Evolutionary conservation across 768 basidiomycete genomes (phyloP), one percentile per base, ranked within the genome.

Genomic region (Collybia sp.): DNA sequence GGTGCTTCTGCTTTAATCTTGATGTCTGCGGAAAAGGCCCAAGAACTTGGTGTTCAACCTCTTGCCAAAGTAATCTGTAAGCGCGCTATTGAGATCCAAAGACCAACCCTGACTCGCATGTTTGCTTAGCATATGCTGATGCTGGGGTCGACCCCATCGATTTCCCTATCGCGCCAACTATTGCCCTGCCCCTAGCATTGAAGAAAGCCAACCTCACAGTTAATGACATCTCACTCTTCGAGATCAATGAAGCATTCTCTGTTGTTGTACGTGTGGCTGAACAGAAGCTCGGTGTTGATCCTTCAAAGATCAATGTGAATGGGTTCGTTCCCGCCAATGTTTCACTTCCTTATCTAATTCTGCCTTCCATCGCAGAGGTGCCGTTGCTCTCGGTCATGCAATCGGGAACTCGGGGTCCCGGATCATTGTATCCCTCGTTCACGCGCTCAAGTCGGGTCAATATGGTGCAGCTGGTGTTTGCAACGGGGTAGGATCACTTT

Each of bases 221-320:
- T 40, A 73, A 87, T 37, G 92, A 99, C 58, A 91, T 99, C 53
- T 76, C 93, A 38, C 76, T 87, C 41, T 99, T 92, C 62, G 96
- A 99, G 66, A 80, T 98, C 64, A 99, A 99, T 65, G 95, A 99
- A 66, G 95, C 95, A 19, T 99, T 97, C 78, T 93, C 93, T 1
- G 88, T 88, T 40, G 95, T 98, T 54, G 86, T 90, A 54, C 79
- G 86, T 42, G 86, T 95, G 43, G 88, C 88, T 2, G 92, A 96
- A 70, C 88, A 97, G 70, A 75, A 91, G 15, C 77, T 95, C 52
- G 73, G 75, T 45, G 76, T 99, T 52, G 86, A 92, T 64, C 79
- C 88, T 25, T 78, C 82, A 44, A 97, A 93, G 73, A 80, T 97
- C 62, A 98, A 99, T 61, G 73, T 87, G 42, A 79, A 92, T 58